Evolutionary conservation across 257 asterid species (phyloP), one percentile per base, ranked within the genome.

Genomic region (Scutellaria galericulata): DNA sequence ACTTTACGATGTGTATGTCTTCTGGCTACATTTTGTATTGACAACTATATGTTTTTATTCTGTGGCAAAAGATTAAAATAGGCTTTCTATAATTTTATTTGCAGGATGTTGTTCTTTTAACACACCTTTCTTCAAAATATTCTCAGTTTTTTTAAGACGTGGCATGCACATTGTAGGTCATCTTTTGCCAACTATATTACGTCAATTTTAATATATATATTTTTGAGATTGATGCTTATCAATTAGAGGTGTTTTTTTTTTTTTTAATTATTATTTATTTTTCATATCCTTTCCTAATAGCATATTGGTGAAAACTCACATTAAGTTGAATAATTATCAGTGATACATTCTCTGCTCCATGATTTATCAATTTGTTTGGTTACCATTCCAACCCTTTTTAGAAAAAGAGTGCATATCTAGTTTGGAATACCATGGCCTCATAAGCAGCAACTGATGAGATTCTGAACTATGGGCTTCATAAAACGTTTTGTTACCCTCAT

Each of bases 241-340:
- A 7, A 13, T 51, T 51, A n/a, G 56, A 46, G 11, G 18, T 0
- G 5, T 13, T 27, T 35, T 2, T n/a, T n/a, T n/a, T 18, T 18
- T 18, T 18, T 18, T 18, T 18, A 18, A 18, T 13, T 31, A n/a
- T n/a, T n/a, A n/a, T n/a, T n/a, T n/a, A n/a, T n/a, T n/a, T n/a
- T n/a, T n/a, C n/a, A n/a, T 58, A 10, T 12, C 42, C 2, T 35
- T 12, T 15, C 20, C 41, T 6, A 44, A 64, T 42, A 15, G 69
- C 51, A 44, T 1, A 1, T 61, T 18, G 40, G 6, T 7, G 20
- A 45, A 37, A 35, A 31, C 37, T 57, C 39, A n/a, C 13, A 5
- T 22, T 37, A 13, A 66, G 35, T 66, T 68, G 50, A 18, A 67
- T 67, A n/a, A 48, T 31, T 51, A 66, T 37, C 55, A 14, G 40